phyloP scores from a whole-genome alignment of 345 rosid genomes.

The Brassica rapa region DNA sequence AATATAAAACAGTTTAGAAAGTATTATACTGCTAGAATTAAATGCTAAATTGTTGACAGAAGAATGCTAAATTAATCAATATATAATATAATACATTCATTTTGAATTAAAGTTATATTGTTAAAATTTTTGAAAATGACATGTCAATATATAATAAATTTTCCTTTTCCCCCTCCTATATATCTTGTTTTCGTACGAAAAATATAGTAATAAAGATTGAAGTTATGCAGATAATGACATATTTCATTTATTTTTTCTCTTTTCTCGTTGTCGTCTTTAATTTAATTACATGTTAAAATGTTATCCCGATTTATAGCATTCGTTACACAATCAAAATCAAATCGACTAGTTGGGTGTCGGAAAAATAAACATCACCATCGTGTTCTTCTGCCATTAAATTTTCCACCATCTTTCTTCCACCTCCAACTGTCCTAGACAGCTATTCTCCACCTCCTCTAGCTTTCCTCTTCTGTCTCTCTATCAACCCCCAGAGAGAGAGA shows the following conservation, averaged over 20 bases:
- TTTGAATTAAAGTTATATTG: background rate
- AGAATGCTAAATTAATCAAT: no score
- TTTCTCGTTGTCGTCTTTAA: background rate
- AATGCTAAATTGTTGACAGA: no score
- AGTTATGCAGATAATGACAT: conserved; percentile 17
- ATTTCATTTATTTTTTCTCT: background rate
- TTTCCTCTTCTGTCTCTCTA: conserved; percentile 22
- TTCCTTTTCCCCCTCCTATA: background rate
- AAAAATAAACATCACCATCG: conserved; percentile 38
- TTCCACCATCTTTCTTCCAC: conserved; percentile 27
- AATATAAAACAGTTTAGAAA: background rate
- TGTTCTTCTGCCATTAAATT: conserved; percentile 36
- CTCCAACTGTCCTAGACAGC: conserved; percentile 60
- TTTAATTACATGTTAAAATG: background rate
- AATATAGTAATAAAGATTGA: conserved; percentile 10
- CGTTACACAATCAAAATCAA: conserved; percentile 39
- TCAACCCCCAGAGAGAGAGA: background rate
- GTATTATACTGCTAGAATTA: no score
- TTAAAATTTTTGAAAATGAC: conserved; percentile 18
- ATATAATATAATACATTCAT: background rate
- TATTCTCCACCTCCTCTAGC: conserved; percentile 46
- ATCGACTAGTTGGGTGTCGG: conserved; percentile 25
- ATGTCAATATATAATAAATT: background rate
- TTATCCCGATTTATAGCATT: background rate
- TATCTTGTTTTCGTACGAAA: conserved; percentile 6